Conservation (phyloP, 2,329 filamentous ascomycete genomes). For the Pyricularia sp. region DNA sequence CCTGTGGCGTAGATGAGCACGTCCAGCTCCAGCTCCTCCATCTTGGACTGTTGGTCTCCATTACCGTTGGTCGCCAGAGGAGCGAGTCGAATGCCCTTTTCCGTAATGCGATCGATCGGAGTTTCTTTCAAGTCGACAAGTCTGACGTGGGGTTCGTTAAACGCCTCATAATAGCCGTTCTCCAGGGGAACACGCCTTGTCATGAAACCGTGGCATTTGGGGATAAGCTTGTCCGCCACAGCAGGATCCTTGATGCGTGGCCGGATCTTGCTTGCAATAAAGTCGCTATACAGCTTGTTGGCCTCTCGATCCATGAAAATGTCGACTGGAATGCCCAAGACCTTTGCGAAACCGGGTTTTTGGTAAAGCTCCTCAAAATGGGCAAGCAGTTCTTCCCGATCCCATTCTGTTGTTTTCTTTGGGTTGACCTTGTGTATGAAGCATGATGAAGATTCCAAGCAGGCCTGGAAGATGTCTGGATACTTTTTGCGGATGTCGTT, state of each 20-base stretch:
- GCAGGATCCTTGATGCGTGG: slow-evolving; percentile 20
- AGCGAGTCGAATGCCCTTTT: slow-evolving; percentile 16
- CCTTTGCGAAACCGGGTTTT: slow-evolving; percentile 24
- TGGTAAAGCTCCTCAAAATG: slow-evolving; percentile 20
- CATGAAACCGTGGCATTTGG: slow-evolving; percentile 27
- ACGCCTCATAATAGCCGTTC: slow-evolving; percentile 33
- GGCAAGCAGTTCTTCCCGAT: slow-evolving; percentile 16
- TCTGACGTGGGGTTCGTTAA: slow-evolving; percentile 29
- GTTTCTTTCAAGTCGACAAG: slow-evolving; percentile 30
- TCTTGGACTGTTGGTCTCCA: slow-evolving; percentile 20
- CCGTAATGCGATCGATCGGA: slow-evolving; percentile 24
- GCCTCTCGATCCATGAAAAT: slow-evolving; percentile 15
- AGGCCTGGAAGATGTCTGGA: slow-evolving; percentile 16
- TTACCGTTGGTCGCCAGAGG: neutral
- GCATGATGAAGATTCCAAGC: slow-evolving; percentile 12
- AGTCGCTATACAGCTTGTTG: slow-evolving; percentile 16
- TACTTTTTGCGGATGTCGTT: slow-evolving; percentile 14
- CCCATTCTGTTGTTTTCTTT: slow-evolving; percentile 18
- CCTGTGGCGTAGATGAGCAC: slow-evolving; percentile 20
- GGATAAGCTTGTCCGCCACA: slow-evolving; percentile 21
- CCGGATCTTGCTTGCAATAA: slow-evolving; percentile 22
- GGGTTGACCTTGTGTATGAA: slow-evolving; percentile 17
- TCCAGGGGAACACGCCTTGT: slow-evolving; percentile 32
- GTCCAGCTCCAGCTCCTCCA: slow-evolving; percentile 22
- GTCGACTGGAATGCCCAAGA: slow-evolving; percentile 12